Evolutionary conservation across 148 eudicot genomes (phyloP), one percentile per base, ranked within the genome.

Genomic region (Camellia sinensis): DNA sequence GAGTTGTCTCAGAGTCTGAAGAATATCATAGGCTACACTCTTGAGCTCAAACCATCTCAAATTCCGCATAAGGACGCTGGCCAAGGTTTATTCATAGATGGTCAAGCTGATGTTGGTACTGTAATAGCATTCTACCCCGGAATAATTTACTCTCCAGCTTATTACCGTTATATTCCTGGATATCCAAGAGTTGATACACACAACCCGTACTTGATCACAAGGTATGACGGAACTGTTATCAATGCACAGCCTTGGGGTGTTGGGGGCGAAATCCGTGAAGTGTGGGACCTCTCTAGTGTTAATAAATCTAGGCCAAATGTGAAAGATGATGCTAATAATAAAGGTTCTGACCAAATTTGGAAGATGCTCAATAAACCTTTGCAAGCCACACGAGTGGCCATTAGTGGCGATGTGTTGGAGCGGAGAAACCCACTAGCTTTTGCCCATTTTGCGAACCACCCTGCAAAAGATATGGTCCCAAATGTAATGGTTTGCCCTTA

Each of bases 401-500:
- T 62, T 3, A 61, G 45, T 40, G 87, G 90, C 61, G 99, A 92
- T 76, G 84, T 92, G 60, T 71, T 93, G 76, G 99, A 95, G 87
- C 86, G 94, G 61, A 85, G 99, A 81, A 92, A 95, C 79, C 92
- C 99, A 3, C 82, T 95, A 65, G 97, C 97, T 43, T 89, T 89
- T 18, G 99, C 94, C 65, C 97, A 95, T 85, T 93, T 87, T 73
- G 93, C 97, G 22, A 95, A 93, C 84, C 97, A 95, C 76, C 99
- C 99, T 5, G 84, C 91, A 1, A 87, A 90, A 79, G 97, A 81
- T 5, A 76, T 74, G 79, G 80, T 63, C 46, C 97, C 99, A 3
- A 95, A 95, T 80, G 99, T 93, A 64, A 93, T 93, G 99, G 92
- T 95, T 22, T 93, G 94, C 80, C 91, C 93, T 18, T 95, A 93